Conservation (phyloP, 2,329 filamentous ascomycete genomes). For the Diaporthe aspalathi region DNA sequence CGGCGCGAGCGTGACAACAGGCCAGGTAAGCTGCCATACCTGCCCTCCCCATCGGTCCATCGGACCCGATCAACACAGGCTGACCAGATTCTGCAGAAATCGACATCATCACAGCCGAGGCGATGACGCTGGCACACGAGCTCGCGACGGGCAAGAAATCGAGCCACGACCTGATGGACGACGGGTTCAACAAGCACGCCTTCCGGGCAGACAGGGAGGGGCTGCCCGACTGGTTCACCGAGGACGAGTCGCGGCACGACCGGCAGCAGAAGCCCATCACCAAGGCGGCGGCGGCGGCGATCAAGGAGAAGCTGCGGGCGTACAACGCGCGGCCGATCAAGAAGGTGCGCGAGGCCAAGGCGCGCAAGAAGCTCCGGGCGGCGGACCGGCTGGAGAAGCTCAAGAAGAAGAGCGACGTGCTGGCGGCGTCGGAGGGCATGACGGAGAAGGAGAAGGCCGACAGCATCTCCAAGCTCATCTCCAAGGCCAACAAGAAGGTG, state of each 20-base stretch:
- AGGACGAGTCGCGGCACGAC: slow-evolving; percentile 89
- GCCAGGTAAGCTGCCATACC: slow-evolving; percentile 58
- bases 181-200: slow-evolving; percentile 91
- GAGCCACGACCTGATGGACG: slow-evolving; percentile 83
- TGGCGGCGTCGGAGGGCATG: slow-evolving; percentile 90
- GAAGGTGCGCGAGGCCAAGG: slow-evolving; percentile 97
- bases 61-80: neutral
- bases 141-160: slow-evolving; percentile 88
- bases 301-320: slow-evolving; percentile 93
- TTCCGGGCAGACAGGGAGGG: slow-evolving; percentile 88
- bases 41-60: neutral
- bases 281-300: slow-evolving; percentile 88
- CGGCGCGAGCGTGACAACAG: slow-evolving; percentile 72
- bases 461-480: slow-evolving; percentile 83
- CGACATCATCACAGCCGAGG: slow-evolving; percentile 98
- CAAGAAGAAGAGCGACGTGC: slow-evolving; percentile 93
- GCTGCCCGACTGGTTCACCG: slow-evolving; percentile 96
- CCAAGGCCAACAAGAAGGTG: slow-evolving; percentile 86
- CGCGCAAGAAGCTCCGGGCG: slow-evolving; percentile 95
- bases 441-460: slow-evolving; percentile 96
- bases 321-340: slow-evolving; percentile 98
- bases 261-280: slow-evolving; percentile 89
- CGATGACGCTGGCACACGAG: slow-evolving; percentile 95
- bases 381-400: slow-evolving; percentile 92
- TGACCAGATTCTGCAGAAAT: slow-evolving; percentile 70